These are phyloP conservation scores for Earliella scabrosa DNA, from an alignment of 1,284 basidiomycete species.

Conservation along the genomic window DNA sequence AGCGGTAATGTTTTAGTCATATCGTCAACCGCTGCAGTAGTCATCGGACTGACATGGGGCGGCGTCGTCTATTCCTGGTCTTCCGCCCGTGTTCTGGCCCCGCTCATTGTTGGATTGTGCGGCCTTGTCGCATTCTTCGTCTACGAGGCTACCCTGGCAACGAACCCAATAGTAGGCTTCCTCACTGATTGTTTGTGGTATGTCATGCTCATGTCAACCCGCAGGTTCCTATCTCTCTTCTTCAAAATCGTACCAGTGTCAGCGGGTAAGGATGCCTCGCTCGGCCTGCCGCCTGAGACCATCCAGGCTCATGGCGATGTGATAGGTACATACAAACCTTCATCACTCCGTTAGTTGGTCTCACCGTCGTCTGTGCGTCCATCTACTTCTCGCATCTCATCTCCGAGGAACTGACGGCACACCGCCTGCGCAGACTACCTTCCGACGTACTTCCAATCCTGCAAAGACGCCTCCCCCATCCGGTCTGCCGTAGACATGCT, in stretches of 20 bases:
- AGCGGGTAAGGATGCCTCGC: conserved; percentile 33
- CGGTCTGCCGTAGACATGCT: conserved; percentile 46
- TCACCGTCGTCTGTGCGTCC: conserved; percentile 17
- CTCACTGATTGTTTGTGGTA: too few species aligned
- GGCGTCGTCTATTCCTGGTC: conserved; percentile 12
- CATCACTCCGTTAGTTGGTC: conserved; percentile 16
- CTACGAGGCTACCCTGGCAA: conserved; percentile 6
- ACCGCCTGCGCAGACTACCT: conserved; percentile 7
- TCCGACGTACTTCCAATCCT: conserved; percentile 51
- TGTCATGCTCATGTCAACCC: too few species aligned
- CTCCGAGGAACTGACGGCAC: not conserved
- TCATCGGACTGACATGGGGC: conserved; percentile 21
- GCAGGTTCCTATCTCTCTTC: conserved; percentile 34
- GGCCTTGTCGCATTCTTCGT: conserved; percentile 8
- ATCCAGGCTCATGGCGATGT: not conserved
- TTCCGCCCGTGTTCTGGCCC: conserved; percentile 10
- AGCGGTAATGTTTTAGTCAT: conserved; percentile 18
- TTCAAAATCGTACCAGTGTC: conserved; percentile 15
- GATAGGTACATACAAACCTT: conserved; percentile 27
- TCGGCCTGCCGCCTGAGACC: too few species aligned
- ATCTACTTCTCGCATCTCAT: not conserved
- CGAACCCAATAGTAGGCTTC: conserved; percentile 7
- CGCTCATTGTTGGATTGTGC: conserved; percentile 18
- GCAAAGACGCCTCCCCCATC: conserved; percentile 44
- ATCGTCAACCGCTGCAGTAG: conserved; percentile 1